These are phyloP conservation scores for Calycina marina DNA, from an alignment of 2,329 filamentous ascomycete genomes.

Conservation along the genomic window DNA sequence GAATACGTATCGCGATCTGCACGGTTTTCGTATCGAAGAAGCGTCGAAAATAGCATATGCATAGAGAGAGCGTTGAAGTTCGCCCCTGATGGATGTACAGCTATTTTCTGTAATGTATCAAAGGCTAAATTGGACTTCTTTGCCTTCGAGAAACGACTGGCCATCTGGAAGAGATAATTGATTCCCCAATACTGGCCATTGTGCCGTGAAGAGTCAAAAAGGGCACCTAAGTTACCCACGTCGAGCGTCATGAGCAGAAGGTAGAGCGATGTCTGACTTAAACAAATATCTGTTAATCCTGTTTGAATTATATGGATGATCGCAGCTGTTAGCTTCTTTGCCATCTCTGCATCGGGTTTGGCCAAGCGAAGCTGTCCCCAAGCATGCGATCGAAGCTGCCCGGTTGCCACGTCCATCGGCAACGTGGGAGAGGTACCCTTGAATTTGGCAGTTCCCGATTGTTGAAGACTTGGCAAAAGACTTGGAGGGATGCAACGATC, in stretches of 20 bases:
- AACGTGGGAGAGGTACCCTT: too few relatives aligned
- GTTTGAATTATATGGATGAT: too few relatives aligned
- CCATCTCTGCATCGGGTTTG: too few relatives aligned
- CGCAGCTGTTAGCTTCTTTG: too few relatives aligned
- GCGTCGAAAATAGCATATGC: constrained; percentile 40
- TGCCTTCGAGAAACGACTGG: constrained; percentile 26
- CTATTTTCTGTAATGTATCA: constrained; percentile 28
- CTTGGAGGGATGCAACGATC: too few relatives aligned
- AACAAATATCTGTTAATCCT: too few relatives aligned
- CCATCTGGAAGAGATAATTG: constrained; percentile 18
- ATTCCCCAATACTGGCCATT: constrained; percentile 10
- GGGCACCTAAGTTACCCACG: constrained; percentile 4
- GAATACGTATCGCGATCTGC: constrained; percentile 27
- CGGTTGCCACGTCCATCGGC: too few relatives aligned
- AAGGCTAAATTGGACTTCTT: constrained; percentile 25
- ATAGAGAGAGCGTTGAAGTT: constrained; percentile 32
- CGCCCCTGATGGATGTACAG: constrained; percentile 23
- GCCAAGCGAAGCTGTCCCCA: too few relatives aligned
- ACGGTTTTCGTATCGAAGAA: constrained; percentile 32
- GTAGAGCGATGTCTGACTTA: constrained; percentile 1
- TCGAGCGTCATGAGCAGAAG: constrained; percentile 1
- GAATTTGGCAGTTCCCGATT: too few relatives aligned
- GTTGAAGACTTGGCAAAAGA: too few relatives aligned
- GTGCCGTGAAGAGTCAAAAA: constrained; percentile 12
- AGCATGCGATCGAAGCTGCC: too few relatives aligned